Evolutionary conservation across 768 basidiomycete species (phyloP), one percentile per base, ranked within the genome.

Genomic region (Podaxis sp.): DNA sequence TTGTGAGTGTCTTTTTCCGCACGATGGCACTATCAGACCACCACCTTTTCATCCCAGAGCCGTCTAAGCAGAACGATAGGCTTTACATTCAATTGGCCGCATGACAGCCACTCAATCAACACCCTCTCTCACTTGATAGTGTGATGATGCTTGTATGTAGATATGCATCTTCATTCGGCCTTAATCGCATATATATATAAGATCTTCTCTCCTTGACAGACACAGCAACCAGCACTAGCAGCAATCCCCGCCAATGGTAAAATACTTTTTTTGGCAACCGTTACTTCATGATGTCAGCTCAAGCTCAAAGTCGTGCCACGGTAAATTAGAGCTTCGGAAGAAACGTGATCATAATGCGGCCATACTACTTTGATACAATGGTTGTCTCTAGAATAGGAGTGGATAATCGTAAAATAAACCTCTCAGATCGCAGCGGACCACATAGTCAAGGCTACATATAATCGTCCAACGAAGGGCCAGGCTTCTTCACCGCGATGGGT

Each of bases 401-500:
- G 25, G 11, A 32, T 48, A 18, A 18, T 18, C 16, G 16, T 44
- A 5, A 42, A n/a, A 2, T 44, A 44, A 44, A 18, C 6, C 14
- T 18, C 42, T 6, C 37, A 25, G 21, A 54, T 36, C 42, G 13
- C 14, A 44, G 4, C 21, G 18, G 42, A 54, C 37, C 21, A 38
- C 11, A 11, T 23, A 54, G 21, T 36, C 37, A 44, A 18, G 37
- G 11, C 37, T 50, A 57, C 57, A 61, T 47, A 18, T 61, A 61
- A 13, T 61, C 59, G 9, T 61, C 59, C 53, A 61, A 28, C 13
- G 53, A 61, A 16, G 44, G 59, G 16, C 59, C 59, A 5, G 28
- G 16, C 37, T 23, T 55, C 37, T 55, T 38, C 35, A 16, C 9
- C 9, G 13, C 44, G 9, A 55, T 46, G 4, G 59, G 59, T 6